phyloP scores from a whole-genome alignment of 1,284 basidiomycete species.

The Rhodotorula glutinis region DNA sequence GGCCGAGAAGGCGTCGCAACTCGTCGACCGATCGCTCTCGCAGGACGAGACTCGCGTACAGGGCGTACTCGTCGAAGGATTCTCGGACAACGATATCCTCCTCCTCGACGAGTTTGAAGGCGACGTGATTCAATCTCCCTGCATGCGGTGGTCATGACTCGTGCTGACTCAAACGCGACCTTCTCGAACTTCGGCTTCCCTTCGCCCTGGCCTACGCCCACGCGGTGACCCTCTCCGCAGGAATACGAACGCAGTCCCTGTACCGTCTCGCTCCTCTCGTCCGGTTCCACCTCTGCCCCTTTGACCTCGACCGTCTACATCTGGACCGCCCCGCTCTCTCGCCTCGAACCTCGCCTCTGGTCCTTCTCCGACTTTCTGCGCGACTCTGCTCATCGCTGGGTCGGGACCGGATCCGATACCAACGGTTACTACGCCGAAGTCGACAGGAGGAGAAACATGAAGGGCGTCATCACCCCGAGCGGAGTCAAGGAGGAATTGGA shows the following conservation, averaged over 20 bases:
- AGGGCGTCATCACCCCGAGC: conserved; percentile 23
- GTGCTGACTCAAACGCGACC: not conserved
- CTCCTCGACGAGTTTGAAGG: conserved; percentile 75
- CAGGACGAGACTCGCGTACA: conserved; percentile 60
- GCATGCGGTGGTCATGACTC: not conserved
- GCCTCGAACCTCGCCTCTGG: conserved; percentile 66
- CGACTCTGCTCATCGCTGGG: conserved; percentile 69
- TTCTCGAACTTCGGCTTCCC: not conserved
- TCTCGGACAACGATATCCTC: conserved; percentile 59
- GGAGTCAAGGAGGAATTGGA: conserved; percentile 6
- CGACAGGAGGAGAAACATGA: conserved; percentile 47
- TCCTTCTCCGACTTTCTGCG: conserved; percentile 67
- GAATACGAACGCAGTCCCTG: conserved; percentile 65
- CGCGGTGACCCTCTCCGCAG: conserved; percentile 49
- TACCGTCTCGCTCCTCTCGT: conserved; percentile 56
- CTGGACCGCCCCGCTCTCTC: conserved; percentile 54
- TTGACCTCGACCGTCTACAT: conserved; percentile 67
- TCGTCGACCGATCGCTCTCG: conserved; percentile 49
- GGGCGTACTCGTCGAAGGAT: conserved; percentile 66
- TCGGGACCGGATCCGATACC: conserved; percentile 54
- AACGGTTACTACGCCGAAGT: conserved; percentile 54
- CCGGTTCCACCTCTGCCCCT: not conserved
- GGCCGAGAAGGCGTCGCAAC: conserved; percentile 48
- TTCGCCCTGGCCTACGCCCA: not conserved
- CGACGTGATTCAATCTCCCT: conserved; percentile 55